These are phyloP conservation scores for Talaromyces adpressus DNA, from an alignment of 495 filamentous ascomycete genomes.

Conservation along the genomic window DNA sequence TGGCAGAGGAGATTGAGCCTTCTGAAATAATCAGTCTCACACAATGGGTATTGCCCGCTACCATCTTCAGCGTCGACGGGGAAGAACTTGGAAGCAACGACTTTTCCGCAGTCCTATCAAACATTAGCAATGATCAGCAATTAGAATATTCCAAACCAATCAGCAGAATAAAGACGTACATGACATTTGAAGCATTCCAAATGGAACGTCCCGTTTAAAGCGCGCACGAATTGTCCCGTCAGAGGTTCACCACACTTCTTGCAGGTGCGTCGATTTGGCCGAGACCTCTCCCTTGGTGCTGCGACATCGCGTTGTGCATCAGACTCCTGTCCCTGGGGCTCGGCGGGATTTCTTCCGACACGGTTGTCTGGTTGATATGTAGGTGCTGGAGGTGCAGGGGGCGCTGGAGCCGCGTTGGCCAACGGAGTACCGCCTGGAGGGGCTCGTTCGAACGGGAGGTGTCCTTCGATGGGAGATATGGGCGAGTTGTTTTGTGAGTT, in stretches of 20 bases:
- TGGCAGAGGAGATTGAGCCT: conserved; percentile 86
- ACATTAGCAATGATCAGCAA: neutral
- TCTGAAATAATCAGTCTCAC: conserved; percentile 96
- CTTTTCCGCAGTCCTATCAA: conserved; percentile 82
- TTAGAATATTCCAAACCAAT: neutral
- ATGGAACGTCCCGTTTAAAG: conserved; percentile 87
- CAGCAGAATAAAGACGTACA: conserved; percentile 48
- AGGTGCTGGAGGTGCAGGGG: neutral
- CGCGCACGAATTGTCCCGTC: conserved; percentile 93
- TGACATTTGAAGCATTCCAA: conserved; percentile 96
- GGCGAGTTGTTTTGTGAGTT: conserved; percentile 35
- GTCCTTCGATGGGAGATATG: conserved; percentile 38
- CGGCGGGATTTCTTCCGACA: conserved; percentile 17
- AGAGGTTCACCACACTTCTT: conserved; percentile 82
- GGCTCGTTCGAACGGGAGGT: conserved; percentile 29
- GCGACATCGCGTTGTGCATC: conserved; percentile 31
- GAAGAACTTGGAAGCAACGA: conserved; percentile 98
- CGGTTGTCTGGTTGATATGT: conserved; percentile 23
- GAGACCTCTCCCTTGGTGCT: conserved; percentile 34
- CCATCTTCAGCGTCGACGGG: conserved; percentile 86
- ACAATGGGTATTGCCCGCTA: conserved; percentile 84
- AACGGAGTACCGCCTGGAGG: neutral
- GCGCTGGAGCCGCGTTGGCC: neutral
- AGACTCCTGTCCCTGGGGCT: conserved; percentile 21
- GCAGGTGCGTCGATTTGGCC: conserved; percentile 54